Conservation (phyloP, 2,329 filamentous ascomycete species). For the Cryphonectria parasitica region DNA sequence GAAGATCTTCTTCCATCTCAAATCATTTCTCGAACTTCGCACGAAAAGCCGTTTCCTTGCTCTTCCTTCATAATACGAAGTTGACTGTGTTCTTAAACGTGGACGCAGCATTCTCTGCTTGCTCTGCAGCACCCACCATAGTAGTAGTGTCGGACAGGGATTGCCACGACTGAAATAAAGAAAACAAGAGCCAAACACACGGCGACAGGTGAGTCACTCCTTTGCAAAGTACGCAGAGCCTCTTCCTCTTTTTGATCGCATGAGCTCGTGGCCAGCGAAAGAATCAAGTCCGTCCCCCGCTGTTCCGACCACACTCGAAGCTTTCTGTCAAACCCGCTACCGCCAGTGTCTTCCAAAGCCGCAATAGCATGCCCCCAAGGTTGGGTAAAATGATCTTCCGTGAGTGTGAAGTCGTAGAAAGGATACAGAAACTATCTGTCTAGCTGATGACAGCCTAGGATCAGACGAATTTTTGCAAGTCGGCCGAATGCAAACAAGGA, state of each 20-base stretch:
- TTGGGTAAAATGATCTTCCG: conserved; percentile 13
- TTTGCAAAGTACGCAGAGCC: not conserved
- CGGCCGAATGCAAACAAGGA: conserved; percentile 18
- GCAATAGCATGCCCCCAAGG: conserved; percentile 16
- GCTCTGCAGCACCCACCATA: not conserved
- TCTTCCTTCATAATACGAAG: conserved; percentile 1
- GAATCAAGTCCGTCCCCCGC: not conserved
- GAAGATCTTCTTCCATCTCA: conserved; percentile 12
- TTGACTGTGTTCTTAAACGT: conserved; percentile 5
- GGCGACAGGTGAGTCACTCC: conserved; percentile 5
- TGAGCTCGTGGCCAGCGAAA: conserved; percentile 12
- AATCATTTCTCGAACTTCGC: conserved; percentile 4
- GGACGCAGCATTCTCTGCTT: not conserved
- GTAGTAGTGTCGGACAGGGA: not conserved
- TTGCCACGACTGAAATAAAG: not conserved
- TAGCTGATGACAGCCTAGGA: not conserved
- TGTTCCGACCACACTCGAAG: not conserved
- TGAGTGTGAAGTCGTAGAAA: conserved; percentile 23
- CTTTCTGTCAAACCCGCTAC: conserved; percentile 20
- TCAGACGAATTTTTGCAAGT: conserved; percentile 11
- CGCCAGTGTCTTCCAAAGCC: conserved; percentile 11
- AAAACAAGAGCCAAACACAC: conserved; percentile 3
- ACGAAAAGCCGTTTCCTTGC: conserved; percentile 17
- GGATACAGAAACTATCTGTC: conserved; percentile 25
- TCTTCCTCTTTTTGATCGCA: conserved; percentile 1